These are phyloP conservation scores for Xylariaceae sp. DNA, from an alignment of 2,329 filamentous ascomycete species.

Conservation along the genomic window DNA sequence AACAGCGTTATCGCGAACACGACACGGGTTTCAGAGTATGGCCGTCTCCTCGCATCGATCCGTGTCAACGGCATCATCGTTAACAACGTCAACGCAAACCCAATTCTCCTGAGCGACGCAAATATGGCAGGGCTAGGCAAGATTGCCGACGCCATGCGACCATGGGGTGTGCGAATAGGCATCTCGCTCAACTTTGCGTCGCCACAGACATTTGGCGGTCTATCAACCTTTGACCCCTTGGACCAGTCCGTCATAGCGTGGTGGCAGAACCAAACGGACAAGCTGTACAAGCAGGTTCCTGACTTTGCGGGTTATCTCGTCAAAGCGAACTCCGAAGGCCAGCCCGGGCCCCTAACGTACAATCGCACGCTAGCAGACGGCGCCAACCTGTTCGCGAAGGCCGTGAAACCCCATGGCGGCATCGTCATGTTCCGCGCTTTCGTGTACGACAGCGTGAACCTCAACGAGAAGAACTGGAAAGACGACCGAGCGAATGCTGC, in stretches of 20 bases:
- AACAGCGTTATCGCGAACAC: conserved; percentile 63
- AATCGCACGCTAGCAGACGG: conserved; percentile 72
- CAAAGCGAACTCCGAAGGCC: conserved; percentile 75
- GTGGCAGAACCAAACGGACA: conserved; percentile 66
- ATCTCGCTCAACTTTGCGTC: conserved; percentile 73
- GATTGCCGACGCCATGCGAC: conserved; percentile 69
- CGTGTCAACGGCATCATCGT: conserved; percentile 69
- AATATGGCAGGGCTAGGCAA: conserved; percentile 67
- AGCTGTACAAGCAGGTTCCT: conserved; percentile 65
- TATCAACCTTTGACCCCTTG: conserved; percentile 69
- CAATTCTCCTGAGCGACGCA: conserved; percentile 56
- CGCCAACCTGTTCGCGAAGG: conserved; percentile 70
- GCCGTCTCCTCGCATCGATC: conserved; percentile 69
- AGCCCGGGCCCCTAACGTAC: conserved; percentile 72
- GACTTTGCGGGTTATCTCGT: conserved; percentile 73
- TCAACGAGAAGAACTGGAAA: conserved; percentile 66
- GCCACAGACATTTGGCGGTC: conserved; percentile 60
- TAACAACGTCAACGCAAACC: conserved; percentile 76
- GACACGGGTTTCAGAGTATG: conserved; percentile 66
- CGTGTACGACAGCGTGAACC: conserved; percentile 63
- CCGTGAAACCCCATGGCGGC: conserved; percentile 63
- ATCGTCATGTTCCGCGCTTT: conserved; percentile 75
- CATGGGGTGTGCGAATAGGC: conserved; percentile 69
- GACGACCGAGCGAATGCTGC: conserved; percentile 73
- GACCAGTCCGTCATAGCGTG: conserved; percentile 63